These are phyloP conservation scores for Pleurotus sapidus DNA, from an alignment of 768 basidiomycete species.

Conservation along the genomic window DNA sequence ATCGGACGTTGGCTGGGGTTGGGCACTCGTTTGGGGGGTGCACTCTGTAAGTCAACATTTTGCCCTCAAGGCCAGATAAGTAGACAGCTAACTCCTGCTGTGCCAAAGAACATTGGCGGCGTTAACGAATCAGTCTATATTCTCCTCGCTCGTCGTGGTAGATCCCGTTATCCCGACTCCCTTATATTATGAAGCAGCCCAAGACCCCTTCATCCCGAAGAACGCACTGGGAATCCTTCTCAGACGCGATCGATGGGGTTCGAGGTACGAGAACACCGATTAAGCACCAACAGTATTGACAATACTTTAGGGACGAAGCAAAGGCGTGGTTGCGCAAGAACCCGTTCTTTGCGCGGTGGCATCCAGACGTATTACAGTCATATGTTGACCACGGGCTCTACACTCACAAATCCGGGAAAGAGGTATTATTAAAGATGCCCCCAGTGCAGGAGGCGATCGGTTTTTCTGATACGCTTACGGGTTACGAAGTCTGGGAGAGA, in stretches of 20 bases:
- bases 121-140: slow-evolving; percentile 58
- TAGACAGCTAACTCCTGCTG: slow-evolving; percentile 2
- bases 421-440: slow-evolving; percentile 61
- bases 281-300: background rate
- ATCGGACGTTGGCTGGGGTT: slow-evolving; percentile 59
- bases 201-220: slow-evolving; percentile 12
- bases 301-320: slow-evolving; percentile 54
- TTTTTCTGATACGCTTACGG: slow-evolving; percentile 47
- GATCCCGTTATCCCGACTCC: slow-evolving; percentile 69
- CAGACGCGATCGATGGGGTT: slow-evolving; percentile 63
- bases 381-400: slow-evolving; percentile 63
- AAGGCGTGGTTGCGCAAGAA: slow-evolving; percentile 39
- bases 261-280: slow-evolving; percentile 35
- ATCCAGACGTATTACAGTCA: slow-evolving; percentile 54
- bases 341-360: slow-evolving; percentile 73
- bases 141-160: slow-evolving; percentile 67
- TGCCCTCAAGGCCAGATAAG: background rate
- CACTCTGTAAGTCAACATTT: slow-evolving; percentile 51
- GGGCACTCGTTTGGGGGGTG: slow-evolving; percentile 89
- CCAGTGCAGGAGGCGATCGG: slow-evolving; percentile 61
- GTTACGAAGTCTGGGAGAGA: slow-evolving; percentile 38
- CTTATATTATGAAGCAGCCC: slow-evolving; percentile 9
- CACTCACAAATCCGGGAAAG: slow-evolving; percentile 10
- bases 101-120: slow-evolving; percentile 57
- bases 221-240: slow-evolving; percentile 45